Conservation (phyloP, 768 basidiomycete genomes). For the Phaeolepiota aurea region DNA sequence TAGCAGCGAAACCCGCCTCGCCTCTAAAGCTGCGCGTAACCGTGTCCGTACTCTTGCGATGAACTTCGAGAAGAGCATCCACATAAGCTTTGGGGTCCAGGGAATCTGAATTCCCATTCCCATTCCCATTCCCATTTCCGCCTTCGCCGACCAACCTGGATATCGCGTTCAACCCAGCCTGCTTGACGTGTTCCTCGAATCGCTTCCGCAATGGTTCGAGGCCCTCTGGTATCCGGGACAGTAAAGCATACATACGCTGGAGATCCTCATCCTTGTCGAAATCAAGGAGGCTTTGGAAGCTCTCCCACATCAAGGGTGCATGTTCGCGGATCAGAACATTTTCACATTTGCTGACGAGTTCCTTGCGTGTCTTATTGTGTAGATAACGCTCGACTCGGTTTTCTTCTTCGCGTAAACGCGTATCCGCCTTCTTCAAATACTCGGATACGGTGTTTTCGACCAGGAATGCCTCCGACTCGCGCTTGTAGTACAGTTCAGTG, state of each 20-base stretch:
- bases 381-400: conserved; percentile 94
- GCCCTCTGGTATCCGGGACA: conserved; percentile 90
- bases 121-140: no score
- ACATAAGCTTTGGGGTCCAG: conserved; percentile 95
- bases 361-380: conserved; percentile 84
- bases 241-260: conserved; percentile 91
- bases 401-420: conserved; percentile 89
- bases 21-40: conserved; percentile 89
- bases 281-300: conserved; percentile 88
- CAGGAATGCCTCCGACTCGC: conserved; percentile 89
- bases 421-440: conserved; percentile 95
- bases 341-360: conserved; percentile 83
- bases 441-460: conserved; percentile 90
- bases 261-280: conserved; percentile 96
- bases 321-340: conserved; percentile 90
- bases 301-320: conserved; percentile 86
- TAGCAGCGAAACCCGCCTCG: conserved; percentile 92
- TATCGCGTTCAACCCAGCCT: conserved; percentile 78
- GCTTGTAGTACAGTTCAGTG: conserved; percentile 89
- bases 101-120: conserved; percentile 53
- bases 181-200: conserved; percentile 95
- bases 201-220: conserved; percentile 88
- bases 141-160: conserved; percentile 66
- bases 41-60: conserved; percentile 89
- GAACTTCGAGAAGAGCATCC: conserved; percentile 87